Evolutionary conservation across 1,139 yeast genomes (phyloP).

Genomic region (Candida sojae): DNA sequence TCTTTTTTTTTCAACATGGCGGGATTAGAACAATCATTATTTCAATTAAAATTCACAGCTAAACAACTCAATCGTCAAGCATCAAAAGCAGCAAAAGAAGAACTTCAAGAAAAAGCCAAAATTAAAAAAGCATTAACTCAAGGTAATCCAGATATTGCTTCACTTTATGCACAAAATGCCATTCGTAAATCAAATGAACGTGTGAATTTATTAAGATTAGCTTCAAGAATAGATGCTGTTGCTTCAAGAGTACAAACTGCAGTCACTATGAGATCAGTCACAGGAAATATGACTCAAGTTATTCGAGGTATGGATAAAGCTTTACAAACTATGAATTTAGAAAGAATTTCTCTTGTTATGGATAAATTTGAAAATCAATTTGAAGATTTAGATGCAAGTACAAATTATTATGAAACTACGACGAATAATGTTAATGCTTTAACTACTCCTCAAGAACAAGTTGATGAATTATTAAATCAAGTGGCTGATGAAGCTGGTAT

Average conservation of each 20-base stretch:
- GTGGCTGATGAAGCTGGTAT: constrained; percentile 98
- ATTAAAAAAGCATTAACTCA: constrained; percentile 85
- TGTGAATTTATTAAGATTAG: constrained; percentile 74
- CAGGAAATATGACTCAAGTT: constrained; percentile 91
- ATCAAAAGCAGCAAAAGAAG: constrained; percentile 87
- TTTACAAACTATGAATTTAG: constrained; percentile 92
- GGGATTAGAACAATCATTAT: constrained; percentile 49
- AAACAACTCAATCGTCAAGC: constrained; percentile 92
- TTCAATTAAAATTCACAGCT: constrained; percentile 77
- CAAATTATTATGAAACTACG: constrained; percentile 89
- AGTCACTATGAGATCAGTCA: constrained; percentile 92
- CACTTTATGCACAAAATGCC: constrained; percentile 93
- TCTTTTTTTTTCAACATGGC: constrained; percentile 28
- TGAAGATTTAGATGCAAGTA: constrained; percentile 92
- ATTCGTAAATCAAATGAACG: constrained; percentile 89
- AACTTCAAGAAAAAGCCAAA: constrained; percentile 81
- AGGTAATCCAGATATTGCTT: constrained; percentile 92
- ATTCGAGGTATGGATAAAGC: constrained; percentile 97
- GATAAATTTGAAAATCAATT: constrained; percentile 96
- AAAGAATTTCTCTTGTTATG: constrained; percentile 90
- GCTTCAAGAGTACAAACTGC: constrained; percentile 97
- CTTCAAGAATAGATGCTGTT: constrained; percentile 93
- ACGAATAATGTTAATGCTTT: constrained; percentile 88
- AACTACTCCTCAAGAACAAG: constrained; percentile 93
- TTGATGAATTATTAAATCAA: constrained; percentile 85